A percentile compares a stretch with the other conserved stretches of the same genome.
phyloP scores from a whole-genome alignment of 129 eudicot genomes.

The Oenanthe sinensis region DNA sequence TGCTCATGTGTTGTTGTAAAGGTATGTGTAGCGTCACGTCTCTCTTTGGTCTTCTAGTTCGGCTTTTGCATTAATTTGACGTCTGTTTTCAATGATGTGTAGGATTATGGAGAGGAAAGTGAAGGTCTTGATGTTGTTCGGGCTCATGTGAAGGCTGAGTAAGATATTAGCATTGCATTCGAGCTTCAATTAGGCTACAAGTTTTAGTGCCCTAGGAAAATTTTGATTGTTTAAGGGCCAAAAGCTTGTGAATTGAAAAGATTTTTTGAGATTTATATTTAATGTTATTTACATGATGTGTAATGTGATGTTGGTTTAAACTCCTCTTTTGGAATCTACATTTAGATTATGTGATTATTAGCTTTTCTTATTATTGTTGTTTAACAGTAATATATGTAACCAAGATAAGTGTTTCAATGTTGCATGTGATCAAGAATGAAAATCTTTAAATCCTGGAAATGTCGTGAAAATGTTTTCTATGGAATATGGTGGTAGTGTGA shows the following conservation, averaged over 20 bases:
- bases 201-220: background rate
- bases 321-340: background rate
- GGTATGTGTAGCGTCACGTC: constrained; percentile 26
- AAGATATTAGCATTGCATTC: constrained; percentile 13
- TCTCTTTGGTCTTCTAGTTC: background rate
- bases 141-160: constrained; percentile 72
- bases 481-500: background rate
- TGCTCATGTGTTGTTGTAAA: constrained; percentile 91
- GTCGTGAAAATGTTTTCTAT: background rate
- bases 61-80: background rate
- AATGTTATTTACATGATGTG: background rate
- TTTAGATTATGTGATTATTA: background rate
- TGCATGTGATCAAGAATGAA: background rate
- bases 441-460: background rate
- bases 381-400: background rate
- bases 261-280: constrained; percentile 10
- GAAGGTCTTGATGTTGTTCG: constrained; percentile 89
- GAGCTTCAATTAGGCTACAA: constrained; percentile 11
- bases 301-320: background rate
- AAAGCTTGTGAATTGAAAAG: constrained; percentile 6
- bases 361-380: background rate
- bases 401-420: background rate
- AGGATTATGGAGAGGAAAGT: constrained; percentile 88
- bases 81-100: background rate
- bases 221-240: constrained; percentile 21